Base-by-base conservation (phyloP, 768 basidiomycete species). In the Antrodiella citrinella region DNA sequence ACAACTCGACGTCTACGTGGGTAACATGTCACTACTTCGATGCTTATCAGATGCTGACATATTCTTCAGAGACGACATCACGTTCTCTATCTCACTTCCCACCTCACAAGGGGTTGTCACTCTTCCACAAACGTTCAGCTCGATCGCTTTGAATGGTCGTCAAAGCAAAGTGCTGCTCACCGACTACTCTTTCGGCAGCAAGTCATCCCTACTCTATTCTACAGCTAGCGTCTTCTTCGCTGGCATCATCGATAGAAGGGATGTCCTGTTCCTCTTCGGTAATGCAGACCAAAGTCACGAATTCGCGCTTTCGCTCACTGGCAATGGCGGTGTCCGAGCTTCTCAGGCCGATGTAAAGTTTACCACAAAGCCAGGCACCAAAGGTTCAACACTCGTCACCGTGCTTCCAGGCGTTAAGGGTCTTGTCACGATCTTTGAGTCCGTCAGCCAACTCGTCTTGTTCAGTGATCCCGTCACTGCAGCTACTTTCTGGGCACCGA, bases 401-500 rank as follows among this genome's bases (percentile, higher is more conserved):
- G 71, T 89, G 65, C 67, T 80, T 5, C 57, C 76, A 0, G 86
- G 85, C 4, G 67, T 78, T 48, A 58, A 70, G 26, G 82, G 81
- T 3, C 66, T 86, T 3, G 67, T 83, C 39, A 79, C 83, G 0
- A 57, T 87, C 22, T 80, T 77, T 70, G 86, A 89, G 54, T 81
- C 84, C 0, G 69, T 75, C 41, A 74, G 73, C 1, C 83, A 86
- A 57, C 72, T 90, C 18, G 64, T 92, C 22, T 66, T 91, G 11
- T 89, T 72, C 57, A 77, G 79, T 4, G 87, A 91, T 59, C 72
- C 80, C 0, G 67, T 59, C 12, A 84, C 84, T 0, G 82, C 83
- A 2, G 76, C 73, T 24, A 83, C 81, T 0, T 88, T 89, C 69
- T 92, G 85, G 81, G 72, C 83, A 3, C 91, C 91, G 1, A 73